Conservation (phyloP, 2,329 filamentous ascomycete genomes). For the Colletotrichum sojae region DNA sequence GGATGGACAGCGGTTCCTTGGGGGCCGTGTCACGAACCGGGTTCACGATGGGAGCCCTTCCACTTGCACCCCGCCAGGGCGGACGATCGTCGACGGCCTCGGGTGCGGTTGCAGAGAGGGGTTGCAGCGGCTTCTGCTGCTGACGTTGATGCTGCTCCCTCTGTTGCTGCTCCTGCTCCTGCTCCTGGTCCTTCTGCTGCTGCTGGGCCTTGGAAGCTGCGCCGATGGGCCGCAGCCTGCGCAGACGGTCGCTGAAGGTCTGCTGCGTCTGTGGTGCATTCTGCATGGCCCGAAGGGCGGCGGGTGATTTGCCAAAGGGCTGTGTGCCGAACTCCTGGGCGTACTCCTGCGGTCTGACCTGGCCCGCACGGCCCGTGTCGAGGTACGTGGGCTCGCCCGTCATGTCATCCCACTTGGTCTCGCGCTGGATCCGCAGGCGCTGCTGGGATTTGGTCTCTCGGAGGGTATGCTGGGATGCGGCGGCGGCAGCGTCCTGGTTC, state of each 20-base stretch:
- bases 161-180: constrained; percentile 34
- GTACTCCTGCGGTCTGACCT: constrained; percentile 69
- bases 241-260: constrained; percentile 62
- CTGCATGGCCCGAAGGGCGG: constrained; percentile 44
- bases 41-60: constrained; percentile 74
- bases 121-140: constrained; percentile 42
- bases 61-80: constrained; percentile 81
- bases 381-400: constrained; percentile 76
- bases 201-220: constrained; percentile 30
- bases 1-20: constrained; percentile 70
- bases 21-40: constrained; percentile 74
- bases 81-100: constrained; percentile 60
- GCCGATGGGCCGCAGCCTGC: constrained; percentile 54
- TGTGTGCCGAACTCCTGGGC: constrained; percentile 53
- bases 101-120: constrained; percentile 35
- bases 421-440: constrained; percentile 48
- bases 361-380: constrained; percentile 67
- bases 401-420: constrained; percentile 74
- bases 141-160: constrained; percentile 42
- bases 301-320: constrained; percentile 37
- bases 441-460: constrained; percentile 58
- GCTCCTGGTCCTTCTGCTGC: constrained; percentile 42
- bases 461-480: constrained; percentile 46
- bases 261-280: constrained; percentile 44
- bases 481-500: constrained; percentile 55